phyloP scores from a whole-genome alignment of 305 asterid species.

The Solanum hybrid region DNA sequence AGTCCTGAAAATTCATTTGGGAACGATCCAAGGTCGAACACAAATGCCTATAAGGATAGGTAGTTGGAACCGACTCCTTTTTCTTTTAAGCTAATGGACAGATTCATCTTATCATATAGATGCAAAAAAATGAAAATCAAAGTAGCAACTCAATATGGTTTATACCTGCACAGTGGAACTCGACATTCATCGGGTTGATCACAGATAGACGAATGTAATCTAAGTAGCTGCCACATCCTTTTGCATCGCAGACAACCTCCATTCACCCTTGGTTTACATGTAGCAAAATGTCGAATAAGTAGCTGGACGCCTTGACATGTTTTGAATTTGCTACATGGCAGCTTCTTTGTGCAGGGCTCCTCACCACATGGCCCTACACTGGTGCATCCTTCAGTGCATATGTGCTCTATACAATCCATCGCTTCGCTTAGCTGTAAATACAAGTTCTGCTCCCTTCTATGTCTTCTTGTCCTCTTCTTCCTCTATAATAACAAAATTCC shows the following conservation, averaged over 20 bases:
- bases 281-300: constrained; percentile 64
- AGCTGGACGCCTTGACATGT: constrained; percentile 83
- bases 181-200: constrained; percentile 60
- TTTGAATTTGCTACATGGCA: constrained; percentile 72
- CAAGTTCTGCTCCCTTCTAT: constrained; percentile 44
- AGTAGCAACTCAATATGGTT: neutral
- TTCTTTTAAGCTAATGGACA: neutral
- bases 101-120: neutral
- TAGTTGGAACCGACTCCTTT: neutral
- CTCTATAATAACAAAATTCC: constrained; percentile 32
- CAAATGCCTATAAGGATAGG: neutral
- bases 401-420: constrained; percentile 81
- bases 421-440: constrained; percentile 77
- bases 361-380: constrained; percentile 59
- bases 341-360: constrained; percentile 45
- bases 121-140: neutral
- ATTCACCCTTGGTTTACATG: constrained; percentile 62
- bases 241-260: constrained; percentile 76
- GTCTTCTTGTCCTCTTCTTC: constrained; percentile 48
- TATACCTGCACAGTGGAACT: constrained; percentile 89
- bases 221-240: constrained; percentile 84
- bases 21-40: neutral
- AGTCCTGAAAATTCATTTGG: neutral
- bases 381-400: constrained; percentile 84
- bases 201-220: constrained; percentile 71